phyloP scores from a whole-genome alignment of 1,284 basidiomycete genomes.

The Cutaneotrichosporon cavernicola region DNA sequence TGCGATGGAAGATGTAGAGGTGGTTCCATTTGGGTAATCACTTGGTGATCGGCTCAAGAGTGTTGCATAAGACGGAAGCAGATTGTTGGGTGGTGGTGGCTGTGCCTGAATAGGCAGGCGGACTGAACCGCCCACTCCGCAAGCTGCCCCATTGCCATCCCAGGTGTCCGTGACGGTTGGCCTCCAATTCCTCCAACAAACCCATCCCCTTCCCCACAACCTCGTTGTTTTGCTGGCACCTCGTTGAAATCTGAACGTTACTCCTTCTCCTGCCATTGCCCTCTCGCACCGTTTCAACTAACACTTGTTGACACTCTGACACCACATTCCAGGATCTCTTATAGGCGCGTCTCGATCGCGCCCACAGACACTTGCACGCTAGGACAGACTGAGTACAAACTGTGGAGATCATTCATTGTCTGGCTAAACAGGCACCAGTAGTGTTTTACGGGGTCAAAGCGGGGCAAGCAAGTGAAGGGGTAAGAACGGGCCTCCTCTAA shows the following conservation, averaged over 20 bases:
- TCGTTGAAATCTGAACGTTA: background rate
- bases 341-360: too few species aligned
- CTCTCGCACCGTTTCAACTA: background rate
- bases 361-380: too few species aligned
- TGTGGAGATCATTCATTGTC: too few species aligned
- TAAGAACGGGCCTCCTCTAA: too few species aligned
- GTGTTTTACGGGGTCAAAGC: too few species aligned
- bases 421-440: too few species aligned
- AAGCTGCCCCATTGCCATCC: too few species aligned
- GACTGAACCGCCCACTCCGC: background rate
- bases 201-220: background rate
- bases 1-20: background rate
- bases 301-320: conserved; percentile 7
- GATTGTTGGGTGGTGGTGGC: background rate
- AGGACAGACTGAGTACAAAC: too few species aligned
- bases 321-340: conserved; percentile 6
- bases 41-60: background rate
- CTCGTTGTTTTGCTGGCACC: too few species aligned
- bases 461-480: too few species aligned
- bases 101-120: background rate
- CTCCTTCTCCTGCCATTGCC: background rate
- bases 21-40: background rate
- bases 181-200: too few species aligned
- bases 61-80: background rate
- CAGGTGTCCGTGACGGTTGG: too few species aligned